phyloP scores from a whole-genome alignment of 768 basidiomycete genomes.

The Lentinula raphanica region DNA sequence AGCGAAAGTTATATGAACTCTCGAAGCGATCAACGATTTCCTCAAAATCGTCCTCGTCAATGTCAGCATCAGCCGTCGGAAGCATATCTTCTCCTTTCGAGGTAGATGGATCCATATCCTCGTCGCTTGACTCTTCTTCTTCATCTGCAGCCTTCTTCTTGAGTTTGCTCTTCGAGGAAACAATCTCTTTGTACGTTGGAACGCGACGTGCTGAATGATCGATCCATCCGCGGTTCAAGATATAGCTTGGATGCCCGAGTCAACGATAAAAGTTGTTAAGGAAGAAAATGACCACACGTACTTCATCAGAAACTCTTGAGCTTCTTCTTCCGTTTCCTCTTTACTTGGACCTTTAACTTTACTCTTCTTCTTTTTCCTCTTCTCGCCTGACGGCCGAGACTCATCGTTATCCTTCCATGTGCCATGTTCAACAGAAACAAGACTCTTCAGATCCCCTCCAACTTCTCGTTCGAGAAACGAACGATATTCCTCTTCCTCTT shows the following conservation, averaged over 20 bases:
- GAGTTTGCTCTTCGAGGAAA: conserved; percentile 34
- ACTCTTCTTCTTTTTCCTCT: conserved; percentile 24
- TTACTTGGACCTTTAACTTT: conserved; percentile 24
- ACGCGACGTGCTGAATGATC: conserved; percentile 69
- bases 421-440: conserved; percentile 53
- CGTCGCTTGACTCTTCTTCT: conserved; percentile 9
- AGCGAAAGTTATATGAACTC: conserved; percentile 95
- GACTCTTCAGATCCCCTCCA: conserved; percentile 62
- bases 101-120: conserved; percentile 15
- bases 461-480: conserved; percentile 78
- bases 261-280: neutral
- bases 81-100: conserved; percentile 18
- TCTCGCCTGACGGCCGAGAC: conserved; percentile 20
- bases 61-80: conserved; percentile 17
- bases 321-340: conserved; percentile 51
- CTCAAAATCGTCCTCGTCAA: conserved; percentile 48
- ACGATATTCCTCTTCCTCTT: conserved; percentile 83
- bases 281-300: conserved; percentile 33
- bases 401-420: conserved; percentile 4
- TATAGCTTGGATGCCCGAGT: conserved; percentile 57
- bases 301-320: conserved; percentile 90
- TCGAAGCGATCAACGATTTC: conserved; percentile 91
- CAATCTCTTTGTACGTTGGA: conserved; percentile 84
- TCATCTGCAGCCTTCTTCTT: conserved; percentile 21
- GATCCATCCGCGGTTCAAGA: conserved; percentile 96